Evolutionary conservation across 192 early-diverging fungal species (phyloP).

Genomic region (Mortierella claussenii): DNA sequence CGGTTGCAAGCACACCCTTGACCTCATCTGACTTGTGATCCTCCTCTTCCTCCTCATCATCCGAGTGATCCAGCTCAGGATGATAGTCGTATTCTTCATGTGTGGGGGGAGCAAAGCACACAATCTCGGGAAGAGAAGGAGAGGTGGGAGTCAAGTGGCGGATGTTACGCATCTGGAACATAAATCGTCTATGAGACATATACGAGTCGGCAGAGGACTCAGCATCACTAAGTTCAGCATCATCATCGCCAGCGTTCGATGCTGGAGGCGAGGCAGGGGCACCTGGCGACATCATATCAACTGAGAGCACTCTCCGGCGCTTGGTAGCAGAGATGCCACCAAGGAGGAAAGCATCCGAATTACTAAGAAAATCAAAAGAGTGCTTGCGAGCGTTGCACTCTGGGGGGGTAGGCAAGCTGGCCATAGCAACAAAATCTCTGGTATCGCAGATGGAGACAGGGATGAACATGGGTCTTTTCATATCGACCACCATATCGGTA

Average conservation of each 20-base stretch:
- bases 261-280: conserved; percentile 52
- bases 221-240: conserved; percentile 42
- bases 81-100: conserved; percentile 53
- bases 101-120: conserved; percentile 50
- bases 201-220: conserved; percentile 23
- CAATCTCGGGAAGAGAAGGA: conserved; percentile 45
- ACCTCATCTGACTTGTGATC: conserved; percentile 2
- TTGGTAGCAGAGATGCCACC: conserved; percentile 45
- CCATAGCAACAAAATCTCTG: conserved; percentile 39
- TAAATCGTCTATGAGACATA: conserved; percentile 19
- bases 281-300: conserved; percentile 35
- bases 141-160: conserved; percentile 51
- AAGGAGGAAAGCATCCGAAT: conserved; percentile 40
- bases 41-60: conserved; percentile 52
- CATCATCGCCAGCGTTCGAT: conserved; percentile 53
- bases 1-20: conserved; percentile 1
- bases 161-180: conserved; percentile 44
- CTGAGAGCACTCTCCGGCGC: conserved; percentile 37
- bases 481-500: conserved; percentile 40
- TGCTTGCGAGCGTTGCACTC: conserved; percentile 51
- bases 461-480: conserved; percentile 54
- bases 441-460: conserved; percentile 51
- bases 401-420: conserved; percentile 44
- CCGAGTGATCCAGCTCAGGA: conserved; percentile 46
- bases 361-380: conserved; percentile 46